Conservation (phyloP, 345 rosid genomes). For the Fremontodendron californicum region DNA sequence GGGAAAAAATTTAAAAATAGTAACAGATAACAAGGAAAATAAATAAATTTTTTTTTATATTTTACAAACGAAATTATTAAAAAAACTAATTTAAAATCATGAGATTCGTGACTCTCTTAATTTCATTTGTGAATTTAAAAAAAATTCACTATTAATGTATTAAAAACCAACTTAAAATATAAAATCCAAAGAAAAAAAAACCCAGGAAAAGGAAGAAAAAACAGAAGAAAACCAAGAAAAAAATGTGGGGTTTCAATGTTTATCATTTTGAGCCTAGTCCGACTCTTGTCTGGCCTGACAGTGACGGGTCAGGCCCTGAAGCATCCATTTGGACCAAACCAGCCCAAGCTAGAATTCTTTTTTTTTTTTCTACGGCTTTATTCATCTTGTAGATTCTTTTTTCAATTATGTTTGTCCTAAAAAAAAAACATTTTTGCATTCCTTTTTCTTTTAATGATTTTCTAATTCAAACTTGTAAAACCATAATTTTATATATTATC, state of each 20-base stretch:
- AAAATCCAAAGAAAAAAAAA: background rate
- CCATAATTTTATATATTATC: background rate
- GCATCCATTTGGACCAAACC: background rate
- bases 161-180: background rate
- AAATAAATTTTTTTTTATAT: too few species aligned
- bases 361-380: background rate
- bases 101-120: too few species aligned
- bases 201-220: too few species aligned
- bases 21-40: too few species aligned
- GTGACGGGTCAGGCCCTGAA: conserved; percentile 8
- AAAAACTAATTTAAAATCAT: too few species aligned
- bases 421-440: background rate
- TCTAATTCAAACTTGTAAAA: background rate
- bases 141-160: too few species aligned
- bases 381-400: background rate
- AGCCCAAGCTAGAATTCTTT: conserved; percentile 10
- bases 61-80: too few species aligned
- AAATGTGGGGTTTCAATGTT: conserved; percentile 1
- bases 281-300: conserved; percentile 12
- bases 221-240: background rate
- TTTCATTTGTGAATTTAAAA: too few species aligned
- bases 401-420: background rate
- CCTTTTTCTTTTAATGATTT: background rate
- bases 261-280: background rate
- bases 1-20: too few species aligned